Base-by-base conservation (phyloP, 495 filamentous ascomycete genomes). In the Evernia prunastri region DNA sequence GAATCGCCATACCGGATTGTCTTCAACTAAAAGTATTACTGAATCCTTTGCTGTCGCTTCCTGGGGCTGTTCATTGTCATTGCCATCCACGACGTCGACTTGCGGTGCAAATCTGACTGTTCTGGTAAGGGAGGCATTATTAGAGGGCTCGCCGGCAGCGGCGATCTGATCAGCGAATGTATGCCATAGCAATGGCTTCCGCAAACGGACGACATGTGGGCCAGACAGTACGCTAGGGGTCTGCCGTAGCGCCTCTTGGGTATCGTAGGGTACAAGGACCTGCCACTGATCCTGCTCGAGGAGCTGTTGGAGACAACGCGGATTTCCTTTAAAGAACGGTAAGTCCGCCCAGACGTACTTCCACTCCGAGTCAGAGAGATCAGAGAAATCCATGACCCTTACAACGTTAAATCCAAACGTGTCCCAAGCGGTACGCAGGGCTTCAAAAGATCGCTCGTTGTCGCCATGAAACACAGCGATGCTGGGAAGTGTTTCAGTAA, bases 301-400 rank as follows among this genome's bases (percentile, higher is more conserved):
- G 4, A 72, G 61, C n/a, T 43, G 56, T 33, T 63, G 60, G 12
- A 70, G 43, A 51, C 47, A 58, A 20, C 49, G 53, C 4, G 63
- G 51, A 39, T 70, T 66, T 27, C 29, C 20, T 58, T 64, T 63
- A 56, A 72, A 59, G 23, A 65, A 63, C 8, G 45, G 47, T 17
- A 68, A 23, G 51, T 71, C 69, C 6, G 58, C 60, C 70, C 70
- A 72, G 8, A 72, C 59, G 45, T 72, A 72, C 45, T 70, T 70
- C 63, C 66, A 70, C 36, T 67, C 66, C 36, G 20, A 31, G 18
- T 36, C 61, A 61, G 29, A 37, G 23, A 71, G 60, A 45, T 66
- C 65, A 23, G 63, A 60, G 29, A 66, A 42, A 15, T 64, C 47
- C 18, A 40, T 39, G 29, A 61, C 42, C 8, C 61, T 31, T 11